Conservation (phyloP, 257 asterid species). For the Ocimum tenuiflorum region DNA sequence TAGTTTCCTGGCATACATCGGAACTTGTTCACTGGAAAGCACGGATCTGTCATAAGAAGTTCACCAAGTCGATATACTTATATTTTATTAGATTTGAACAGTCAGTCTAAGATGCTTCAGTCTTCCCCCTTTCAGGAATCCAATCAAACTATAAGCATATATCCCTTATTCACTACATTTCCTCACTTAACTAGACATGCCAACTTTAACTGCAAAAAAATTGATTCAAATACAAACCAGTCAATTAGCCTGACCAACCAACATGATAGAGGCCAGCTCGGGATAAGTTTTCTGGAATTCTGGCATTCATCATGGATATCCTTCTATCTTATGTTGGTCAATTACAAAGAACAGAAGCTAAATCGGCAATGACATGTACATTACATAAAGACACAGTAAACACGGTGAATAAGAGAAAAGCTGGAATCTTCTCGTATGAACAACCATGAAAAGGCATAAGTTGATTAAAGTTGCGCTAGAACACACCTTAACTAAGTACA, state of each 20-base stretch:
- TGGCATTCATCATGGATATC: neutral
- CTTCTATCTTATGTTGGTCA: neutral
- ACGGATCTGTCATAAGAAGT: constrained; percentile 28
- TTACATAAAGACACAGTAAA: neutral
- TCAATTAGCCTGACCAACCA: neutral
- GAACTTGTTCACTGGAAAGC: constrained; percentile 28
- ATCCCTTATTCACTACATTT: neutral
- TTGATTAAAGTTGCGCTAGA: neutral
- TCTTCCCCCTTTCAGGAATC: neutral
- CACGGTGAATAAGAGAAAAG: constrained; percentile 8
- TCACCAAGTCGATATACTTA: constrained; percentile 10
- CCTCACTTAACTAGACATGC: constrained; percentile 3
- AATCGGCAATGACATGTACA: neutral
- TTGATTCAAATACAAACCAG: neutral
- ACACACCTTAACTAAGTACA: neutral
- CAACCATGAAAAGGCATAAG: neutral
- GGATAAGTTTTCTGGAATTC: neutral
- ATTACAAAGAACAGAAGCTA: constrained; percentile 1
- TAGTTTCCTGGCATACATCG: constrained; percentile 71
- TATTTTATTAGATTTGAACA: neutral
- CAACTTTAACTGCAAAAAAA: neutral
- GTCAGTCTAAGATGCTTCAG: neutral
- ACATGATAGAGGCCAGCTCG: constrained; percentile 4
- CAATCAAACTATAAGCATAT: neutral
- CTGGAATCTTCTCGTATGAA: constrained; percentile 12